Evolutionary conservation across 2,329 filamentous ascomycete species (phyloP), one percentile per base, ranked within the genome.

Genomic region (Colletotrichum chrysophilum): DNA sequence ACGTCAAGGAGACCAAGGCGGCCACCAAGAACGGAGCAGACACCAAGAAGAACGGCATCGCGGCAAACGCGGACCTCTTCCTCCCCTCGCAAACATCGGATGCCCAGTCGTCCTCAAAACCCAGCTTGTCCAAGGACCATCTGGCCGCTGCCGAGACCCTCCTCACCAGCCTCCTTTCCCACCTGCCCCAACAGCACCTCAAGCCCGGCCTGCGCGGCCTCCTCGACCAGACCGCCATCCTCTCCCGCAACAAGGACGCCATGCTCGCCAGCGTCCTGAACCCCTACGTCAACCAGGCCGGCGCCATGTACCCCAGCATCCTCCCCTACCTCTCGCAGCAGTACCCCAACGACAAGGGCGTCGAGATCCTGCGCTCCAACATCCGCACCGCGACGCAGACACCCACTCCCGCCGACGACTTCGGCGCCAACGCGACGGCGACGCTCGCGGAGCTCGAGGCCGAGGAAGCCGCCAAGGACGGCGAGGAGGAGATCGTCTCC

Each of bases 261-360:
- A 94, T 98, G 90, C 81, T 97, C 13, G 92, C 95, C 7, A 96
- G 95, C 82, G 92, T 97, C 14, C 87, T 98, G 75, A 95, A 97
- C 83, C 95, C 95, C 1, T 91, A 93, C 83, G 86, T 92, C 77
- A 87, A 92, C 80, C 87, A 91, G 80, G 89, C 92, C 81, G 90
- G 93, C 56, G 88, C 91, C 77, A 90, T 91, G 67, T 91, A 92
- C 76, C 89, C 94, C 32, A 97, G 93, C 82, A 93, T 98, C 64
- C 85, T 98, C 64, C 96, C 96, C 1, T 94, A 98, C 79, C 86
- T 98, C 30, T 91, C 92, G 9, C 90, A 92, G 70, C 89, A 91
- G 66, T 94, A 92, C 79, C 88, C 92, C 0, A 83, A 89, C 13
- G 90, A 93, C 66, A 87, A 91, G 72, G 90, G 89, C 18, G 91